Base-by-base conservation (phyloP, 192 early-diverging fungal species). In the Phycomyces nitens region DNA sequence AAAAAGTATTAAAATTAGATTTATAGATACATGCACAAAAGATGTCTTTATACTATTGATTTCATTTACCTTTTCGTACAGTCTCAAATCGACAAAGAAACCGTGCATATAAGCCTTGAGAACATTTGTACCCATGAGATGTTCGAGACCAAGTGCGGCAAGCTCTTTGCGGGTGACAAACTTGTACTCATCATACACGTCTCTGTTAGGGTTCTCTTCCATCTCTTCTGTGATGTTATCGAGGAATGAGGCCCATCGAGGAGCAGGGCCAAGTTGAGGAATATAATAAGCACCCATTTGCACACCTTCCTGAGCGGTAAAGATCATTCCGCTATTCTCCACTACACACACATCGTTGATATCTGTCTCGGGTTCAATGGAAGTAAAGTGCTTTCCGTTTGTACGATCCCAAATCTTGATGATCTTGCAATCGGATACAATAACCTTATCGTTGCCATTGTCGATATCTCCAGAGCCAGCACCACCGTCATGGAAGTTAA, bases 31-130 rank as follows among this genome's bases (percentile, higher is more conserved):
- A 34, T 7, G 7, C 29, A 7, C 7, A 34, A 34, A 34, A 34
- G n/a, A n/a, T n/a, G n/a, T n/a, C n/a, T n/a, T n/a, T n/a, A n/a
- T n/a, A n/a, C n/a, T n/a, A 39, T 40, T 10, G 47, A 11, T 24
- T 39, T 43, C 11, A 39, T 21, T 11, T 54, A 80, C 77, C 59
- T 94, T 92, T 74, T 99, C 92, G 66, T 99, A 97, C 53, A 99
- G 75, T 34, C 94, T 86, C 71, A 94, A 83, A 67, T 99, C 94
- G 49, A 99, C 81, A 74, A 99, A 99, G 88, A 94, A 99, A 56
- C 96, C 96, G 74, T 99, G 96, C 95, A 99, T 97, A 68, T 99
- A 99, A 0, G 95, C 90, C 67, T 93, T 94, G 66, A 97, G 85
- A 9, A 95, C 86, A 63, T 91, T 86, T 38, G 93, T 93, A 22